phyloP scores from a whole-genome alignment of 805 yeast genomes.

The Zygotorulaspora sp. region DNA sequence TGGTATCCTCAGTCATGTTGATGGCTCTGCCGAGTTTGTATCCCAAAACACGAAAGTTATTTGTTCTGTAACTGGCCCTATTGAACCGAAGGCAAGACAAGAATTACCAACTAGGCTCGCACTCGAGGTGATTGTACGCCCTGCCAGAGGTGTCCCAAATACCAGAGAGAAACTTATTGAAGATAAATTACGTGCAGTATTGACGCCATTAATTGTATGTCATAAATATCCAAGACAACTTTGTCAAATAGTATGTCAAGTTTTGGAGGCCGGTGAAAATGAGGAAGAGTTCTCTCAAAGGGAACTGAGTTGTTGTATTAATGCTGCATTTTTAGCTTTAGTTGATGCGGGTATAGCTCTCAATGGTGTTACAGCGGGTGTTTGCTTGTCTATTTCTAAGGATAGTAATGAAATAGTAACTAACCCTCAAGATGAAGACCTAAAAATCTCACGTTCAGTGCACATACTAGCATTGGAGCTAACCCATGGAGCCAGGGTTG shows the following conservation, averaged over 20 bases:
- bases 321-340: constrained; percentile 69
- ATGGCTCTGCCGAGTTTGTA: constrained; percentile 68
- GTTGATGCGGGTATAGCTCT: constrained; percentile 76
- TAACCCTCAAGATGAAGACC: constrained; percentile 45
- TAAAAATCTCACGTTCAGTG: constrained; percentile 47
- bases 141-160: constrained; percentile 68
- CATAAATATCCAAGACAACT: constrained; percentile 74
- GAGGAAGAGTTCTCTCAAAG: constrained; percentile 36
- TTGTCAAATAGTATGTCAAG: constrained; percentile 63
- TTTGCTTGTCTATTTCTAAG: constrained; percentile 41
- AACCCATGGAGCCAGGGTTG: constrained; percentile 43
- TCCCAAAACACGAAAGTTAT: constrained; percentile 54
- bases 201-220: constrained; percentile 57
- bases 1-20: constrained; percentile 53
- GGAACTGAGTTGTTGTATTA: constrained; percentile 66
- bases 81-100: constrained; percentile 77
- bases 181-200: constrained; percentile 58
- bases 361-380: constrained; percentile 55
- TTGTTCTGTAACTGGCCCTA: constrained; percentile 84
- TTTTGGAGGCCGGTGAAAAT: constrained; percentile 44
- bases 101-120: constrained; percentile 77
- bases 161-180: constrained; percentile 74
- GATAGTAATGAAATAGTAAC: constrained; percentile 33
- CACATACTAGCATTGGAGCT: constrained; percentile 61
- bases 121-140: constrained; percentile 73